A percentile compares a stretch with the other conserved stretches of the same genome.
Conservation (phyloP, 306 rosid genomes). For the Delonix regia region DNA sequence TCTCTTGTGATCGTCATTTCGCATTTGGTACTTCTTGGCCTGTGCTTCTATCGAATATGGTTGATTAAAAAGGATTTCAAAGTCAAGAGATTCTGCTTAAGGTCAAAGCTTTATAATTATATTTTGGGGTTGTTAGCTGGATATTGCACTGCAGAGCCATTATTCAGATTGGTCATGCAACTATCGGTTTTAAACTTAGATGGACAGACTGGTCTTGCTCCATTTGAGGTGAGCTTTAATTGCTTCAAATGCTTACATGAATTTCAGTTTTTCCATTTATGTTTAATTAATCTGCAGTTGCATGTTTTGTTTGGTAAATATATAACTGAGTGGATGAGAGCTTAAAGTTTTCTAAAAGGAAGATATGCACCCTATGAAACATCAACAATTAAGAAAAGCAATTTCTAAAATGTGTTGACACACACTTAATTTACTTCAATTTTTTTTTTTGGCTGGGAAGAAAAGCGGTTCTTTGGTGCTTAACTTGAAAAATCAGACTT, state of each 20-base stretch:
- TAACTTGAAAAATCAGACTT: not conserved
- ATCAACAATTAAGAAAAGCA: not conserved
- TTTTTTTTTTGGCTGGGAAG: not conserved
- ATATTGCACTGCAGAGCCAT: constrained; percentile 75
- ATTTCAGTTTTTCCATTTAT: not conserved
- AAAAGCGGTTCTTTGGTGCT: not conserved
- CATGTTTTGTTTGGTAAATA: not conserved
- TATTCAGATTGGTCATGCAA: constrained; percentile 85
- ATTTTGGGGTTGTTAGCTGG: constrained; percentile 69
- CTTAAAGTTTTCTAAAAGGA: not conserved
- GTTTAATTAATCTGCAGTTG: constrained; percentile 8
- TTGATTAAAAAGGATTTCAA: constrained; percentile 67
- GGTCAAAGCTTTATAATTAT: constrained; percentile 81
- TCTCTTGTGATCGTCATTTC: constrained; percentile 69
- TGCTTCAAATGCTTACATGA: constrained; percentile 12
- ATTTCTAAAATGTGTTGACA: not conserved
- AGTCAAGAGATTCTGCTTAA: constrained; percentile 68
- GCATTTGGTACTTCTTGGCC: constrained; percentile 69
- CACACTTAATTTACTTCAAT: not conserved
- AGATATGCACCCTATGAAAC: not conserved
- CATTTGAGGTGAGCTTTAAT: constrained; percentile 78
- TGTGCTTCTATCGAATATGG: constrained; percentile 84
- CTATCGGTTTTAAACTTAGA: constrained; percentile 79
- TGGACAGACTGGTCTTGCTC: constrained; percentile 79
- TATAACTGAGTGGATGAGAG: not conserved